A percentile compares a stretch with the other conserved stretches of the same genome.
phyloP scores from a whole-genome alignment of 2,329 filamentous ascomycete genomes.

The Simplicillium aogashimaense region DNA sequence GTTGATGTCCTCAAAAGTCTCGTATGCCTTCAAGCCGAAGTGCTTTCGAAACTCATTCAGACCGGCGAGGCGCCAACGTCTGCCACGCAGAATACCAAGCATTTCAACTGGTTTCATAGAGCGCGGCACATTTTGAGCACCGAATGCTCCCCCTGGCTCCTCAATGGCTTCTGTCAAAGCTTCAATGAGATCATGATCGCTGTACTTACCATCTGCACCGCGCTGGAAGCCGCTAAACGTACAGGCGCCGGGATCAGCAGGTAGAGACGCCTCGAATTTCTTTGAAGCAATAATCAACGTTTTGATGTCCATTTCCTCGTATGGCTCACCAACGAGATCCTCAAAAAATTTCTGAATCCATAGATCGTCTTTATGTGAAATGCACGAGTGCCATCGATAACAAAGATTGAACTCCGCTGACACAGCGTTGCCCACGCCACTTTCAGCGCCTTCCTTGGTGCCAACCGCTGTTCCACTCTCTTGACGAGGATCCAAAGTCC shows the following conservation, averaged over 20 bases:
- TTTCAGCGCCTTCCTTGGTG: conserved; percentile 49
- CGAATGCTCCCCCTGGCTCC: conserved; percentile 67
- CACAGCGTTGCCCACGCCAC: conserved; percentile 71
- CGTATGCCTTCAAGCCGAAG: conserved; percentile 66
- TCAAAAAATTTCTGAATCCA: conserved; percentile 67
- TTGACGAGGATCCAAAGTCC: conserved; percentile 70
- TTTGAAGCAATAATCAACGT: conserved; percentile 55
- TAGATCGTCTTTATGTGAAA: conserved; percentile 63
- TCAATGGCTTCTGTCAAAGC: conserved; percentile 62
- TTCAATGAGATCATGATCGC: conserved; percentile 66
- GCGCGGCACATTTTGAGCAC: conserved; percentile 62
- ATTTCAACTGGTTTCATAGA: conserved; percentile 70
- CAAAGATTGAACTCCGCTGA: conserved; percentile 85
- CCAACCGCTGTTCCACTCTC: conserved; percentile 49
- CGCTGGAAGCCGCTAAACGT: conserved; percentile 58
- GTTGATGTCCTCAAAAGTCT: conserved; percentile 77
- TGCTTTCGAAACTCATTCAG: conserved; percentile 81
- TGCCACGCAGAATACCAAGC: conserved; percentile 66
- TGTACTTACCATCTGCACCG: conserved; percentile 56
- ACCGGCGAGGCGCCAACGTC: conserved; percentile 67
- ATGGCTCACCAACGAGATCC: conserved; percentile 29
- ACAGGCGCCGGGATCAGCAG: conserved; percentile 56
- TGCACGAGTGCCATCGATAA: conserved; percentile 80
- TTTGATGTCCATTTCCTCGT: conserved; percentile 41
- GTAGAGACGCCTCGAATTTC: conserved; percentile 43